Percentiles rank a stretch among this genome's conserved stretches.
Conservation (phyloP, 179 eudicot genomes). For the Corrigiola litoralis region DNA sequence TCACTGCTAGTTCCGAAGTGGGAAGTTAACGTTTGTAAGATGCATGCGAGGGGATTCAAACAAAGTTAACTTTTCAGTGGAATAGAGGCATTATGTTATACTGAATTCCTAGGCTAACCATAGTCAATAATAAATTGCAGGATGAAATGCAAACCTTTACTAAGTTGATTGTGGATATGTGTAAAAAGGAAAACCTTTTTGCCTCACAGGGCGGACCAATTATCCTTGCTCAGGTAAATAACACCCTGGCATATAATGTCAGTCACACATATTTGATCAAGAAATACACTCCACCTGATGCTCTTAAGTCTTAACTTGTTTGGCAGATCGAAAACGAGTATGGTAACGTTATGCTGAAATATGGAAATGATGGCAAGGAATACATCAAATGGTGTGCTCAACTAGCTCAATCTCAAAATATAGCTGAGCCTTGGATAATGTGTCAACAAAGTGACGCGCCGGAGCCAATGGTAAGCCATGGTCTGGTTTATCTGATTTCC, state of each 20-base stretch:
- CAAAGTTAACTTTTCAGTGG: too few relatives aligned
- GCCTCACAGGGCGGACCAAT: conserved; percentile 23
- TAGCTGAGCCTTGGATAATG: conserved; percentile 30
- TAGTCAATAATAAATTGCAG: background rate
- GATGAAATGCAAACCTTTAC: conserved; percentile 22
- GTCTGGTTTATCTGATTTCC: background rate
- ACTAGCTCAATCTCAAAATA: conserved; percentile 10
- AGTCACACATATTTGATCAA: too few relatives aligned
- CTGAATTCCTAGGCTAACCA: too few relatives aligned
- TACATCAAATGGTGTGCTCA: conserved; percentile 23
- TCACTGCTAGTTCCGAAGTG: too few relatives aligned
- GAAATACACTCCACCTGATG: too few relatives aligned
- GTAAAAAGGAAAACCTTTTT: conserved; percentile 10
- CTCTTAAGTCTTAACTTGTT: too few relatives aligned
- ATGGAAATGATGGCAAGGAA: conserved; percentile 13
- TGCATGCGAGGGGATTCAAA: too few relatives aligned
- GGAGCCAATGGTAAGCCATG: conserved; percentile 6
- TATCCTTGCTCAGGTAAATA: conserved; percentile 20
- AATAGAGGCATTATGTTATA: too few relatives aligned
- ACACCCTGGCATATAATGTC: too few relatives aligned
- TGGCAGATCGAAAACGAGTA: conserved; percentile 32
- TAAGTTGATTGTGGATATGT: conserved; percentile 16
- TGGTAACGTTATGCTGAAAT: conserved; percentile 9
- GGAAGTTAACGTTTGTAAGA: too few relatives aligned
- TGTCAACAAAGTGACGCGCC: conserved; percentile 30